Conservation (phyloP, 129 eudicot species). For the Pseudognaphalium luteoalbum region DNA sequence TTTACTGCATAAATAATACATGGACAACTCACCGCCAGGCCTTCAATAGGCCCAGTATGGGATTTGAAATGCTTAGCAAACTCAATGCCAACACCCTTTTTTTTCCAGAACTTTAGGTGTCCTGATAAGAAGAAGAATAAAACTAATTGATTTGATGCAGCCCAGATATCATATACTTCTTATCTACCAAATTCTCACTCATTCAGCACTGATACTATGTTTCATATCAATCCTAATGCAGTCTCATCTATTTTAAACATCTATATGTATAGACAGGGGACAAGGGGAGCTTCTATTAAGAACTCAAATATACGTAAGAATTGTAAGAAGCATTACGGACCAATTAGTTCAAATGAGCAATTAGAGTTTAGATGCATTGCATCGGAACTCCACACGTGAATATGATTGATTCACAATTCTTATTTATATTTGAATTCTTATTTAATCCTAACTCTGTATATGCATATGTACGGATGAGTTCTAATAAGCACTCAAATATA, state of each 20-base stretch:
- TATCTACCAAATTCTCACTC: not conserved
- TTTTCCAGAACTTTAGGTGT: conserved; percentile 98
- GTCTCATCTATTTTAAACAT: too few relatives aligned
- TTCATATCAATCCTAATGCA: not conserved
- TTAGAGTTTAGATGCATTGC: not conserved
- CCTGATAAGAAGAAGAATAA: conserved; percentile 46
- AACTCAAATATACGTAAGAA: not conserved
- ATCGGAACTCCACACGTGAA: not conserved
- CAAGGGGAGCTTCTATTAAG: not conserved
- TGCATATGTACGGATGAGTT: not conserved
- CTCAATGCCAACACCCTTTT: conserved; percentile 81
- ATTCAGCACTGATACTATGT: not conserved
- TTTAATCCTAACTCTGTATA: not conserved
- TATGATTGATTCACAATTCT: not conserved
- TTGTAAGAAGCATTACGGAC: not conserved
- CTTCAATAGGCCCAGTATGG: conserved; percentile 97
- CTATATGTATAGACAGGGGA: too few relatives aligned
- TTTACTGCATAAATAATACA: not conserved
- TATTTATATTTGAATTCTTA: too few relatives aligned
- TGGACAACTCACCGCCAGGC: conserved; percentile 71
- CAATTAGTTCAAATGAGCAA: not conserved
- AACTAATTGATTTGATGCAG: not conserved
- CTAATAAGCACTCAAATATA: too few relatives aligned
- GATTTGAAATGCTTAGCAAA: conserved; percentile 96
- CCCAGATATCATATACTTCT: not conserved